These are phyloP conservation scores for Rhodocollybia butyracea DNA, from an alignment of 768 basidiomycete species.

Conservation along the genomic window DNA sequence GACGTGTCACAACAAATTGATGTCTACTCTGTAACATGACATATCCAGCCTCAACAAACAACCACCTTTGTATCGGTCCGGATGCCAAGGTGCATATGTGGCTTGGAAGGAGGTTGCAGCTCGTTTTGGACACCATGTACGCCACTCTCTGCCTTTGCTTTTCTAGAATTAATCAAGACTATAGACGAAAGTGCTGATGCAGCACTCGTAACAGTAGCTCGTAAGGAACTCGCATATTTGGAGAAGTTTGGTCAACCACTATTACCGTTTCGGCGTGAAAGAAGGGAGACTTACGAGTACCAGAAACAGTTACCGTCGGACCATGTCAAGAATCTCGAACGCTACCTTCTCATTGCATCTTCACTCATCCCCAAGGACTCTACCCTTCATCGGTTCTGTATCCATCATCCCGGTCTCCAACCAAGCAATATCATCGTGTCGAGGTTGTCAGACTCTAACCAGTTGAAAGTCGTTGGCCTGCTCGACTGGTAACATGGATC, in stretches of 20 bases:
- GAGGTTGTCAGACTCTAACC: slow-evolving; percentile 41
- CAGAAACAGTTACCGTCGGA: slow-evolving; percentile 37
- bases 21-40: slow-evolving; percentile 23
- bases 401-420: slow-evolving; percentile 53
- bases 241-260: slow-evolving; percentile 44
- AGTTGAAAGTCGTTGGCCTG: slow-evolving; percentile 35
- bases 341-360: slow-evolving; percentile 45
- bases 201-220: slow-evolving; percentile 37
- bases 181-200: slow-evolving; percentile 43
- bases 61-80: slow-evolving; percentile 44
- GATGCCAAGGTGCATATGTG: slow-evolving; percentile 42
- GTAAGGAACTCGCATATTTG: slow-evolving; percentile 49
- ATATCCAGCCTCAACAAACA: slow-evolving; percentile 35
- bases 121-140: slow-evolving; percentile 50
- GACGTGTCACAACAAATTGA: no score
- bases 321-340: slow-evolving; percentile 47
- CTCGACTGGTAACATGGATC: slow-evolving; percentile 56
- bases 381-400: slow-evolving; percentile 38
- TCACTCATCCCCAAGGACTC: slow-evolving; percentile 41
- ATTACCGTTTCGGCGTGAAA: slow-evolving; percentile 36
- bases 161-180: slow-evolving; percentile 27
- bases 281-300: slow-evolving; percentile 43
- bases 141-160: slow-evolving; percentile 29
- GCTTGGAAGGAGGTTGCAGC: slow-evolving; percentile 45
- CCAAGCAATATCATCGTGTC: slow-evolving; percentile 47